Evolutionary conservation across 2,329 filamentous ascomycete species (phyloP).

Genomic region (Hortaea werneckii): DNA sequence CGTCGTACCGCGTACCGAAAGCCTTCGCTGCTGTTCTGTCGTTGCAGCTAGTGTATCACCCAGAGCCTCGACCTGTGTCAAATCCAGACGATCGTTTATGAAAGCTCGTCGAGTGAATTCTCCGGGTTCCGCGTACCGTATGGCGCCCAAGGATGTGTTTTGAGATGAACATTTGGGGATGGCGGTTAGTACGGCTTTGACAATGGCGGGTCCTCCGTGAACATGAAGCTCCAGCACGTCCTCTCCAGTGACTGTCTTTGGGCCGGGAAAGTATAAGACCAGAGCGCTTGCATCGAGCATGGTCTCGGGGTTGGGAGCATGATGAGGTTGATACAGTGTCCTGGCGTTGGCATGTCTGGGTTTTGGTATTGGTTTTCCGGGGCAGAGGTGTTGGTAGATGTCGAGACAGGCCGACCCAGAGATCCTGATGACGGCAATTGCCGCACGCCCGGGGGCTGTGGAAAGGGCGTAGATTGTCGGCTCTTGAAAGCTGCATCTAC

Average conservation of each 20-base stretch:
- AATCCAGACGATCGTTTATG: conserved; percentile 70
- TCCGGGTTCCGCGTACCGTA: conserved; percentile 86
- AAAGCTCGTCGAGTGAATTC: conserved; percentile 94
- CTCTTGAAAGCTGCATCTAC: not conserved
- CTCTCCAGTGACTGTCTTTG: conserved; percentile 80
- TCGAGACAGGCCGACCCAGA: conserved; percentile 66
- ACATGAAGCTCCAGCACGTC: conserved; percentile 87
- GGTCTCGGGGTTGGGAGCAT: conserved; percentile 29
- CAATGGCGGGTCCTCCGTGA: conserved; percentile 83
- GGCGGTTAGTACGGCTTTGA: conserved; percentile 73
- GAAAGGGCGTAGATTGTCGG: conserved; percentile 85
- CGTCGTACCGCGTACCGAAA: conserved; percentile 70
- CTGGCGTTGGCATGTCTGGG: conserved; percentile 61
- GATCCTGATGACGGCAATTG: conserved; percentile 80
- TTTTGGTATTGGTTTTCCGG: conserved; percentile 42
- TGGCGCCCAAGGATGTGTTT: conserved; percentile 17
- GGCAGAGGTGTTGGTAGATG: conserved; percentile 57
- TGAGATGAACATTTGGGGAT: conserved; percentile 36
- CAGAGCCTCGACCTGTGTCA: conserved; percentile 67
- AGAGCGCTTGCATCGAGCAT: conserved; percentile 69
- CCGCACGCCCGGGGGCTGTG: conserved; percentile 72
- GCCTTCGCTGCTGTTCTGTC: conserved; percentile 85
- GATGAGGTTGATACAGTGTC: conserved; percentile 54
- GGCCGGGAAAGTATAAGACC: conserved; percentile 70
- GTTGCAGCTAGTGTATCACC: conserved; percentile 53